Conservation (phyloP, 2,329 filamentous ascomycete species). For the Fusarium sp. region DNA sequence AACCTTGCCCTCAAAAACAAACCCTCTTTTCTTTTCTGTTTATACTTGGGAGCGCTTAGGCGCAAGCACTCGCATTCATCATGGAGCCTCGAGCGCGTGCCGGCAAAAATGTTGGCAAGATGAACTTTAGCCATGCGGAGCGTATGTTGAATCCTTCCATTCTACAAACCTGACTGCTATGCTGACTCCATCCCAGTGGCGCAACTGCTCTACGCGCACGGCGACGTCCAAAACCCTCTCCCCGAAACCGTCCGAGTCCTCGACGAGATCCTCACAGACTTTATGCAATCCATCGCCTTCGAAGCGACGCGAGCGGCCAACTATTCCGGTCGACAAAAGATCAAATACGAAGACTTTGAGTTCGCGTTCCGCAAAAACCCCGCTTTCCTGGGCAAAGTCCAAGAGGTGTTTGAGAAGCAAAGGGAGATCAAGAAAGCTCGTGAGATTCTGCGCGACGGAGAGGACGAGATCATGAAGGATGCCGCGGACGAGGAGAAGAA, state of each 20-base stretch:
- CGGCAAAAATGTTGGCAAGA: conserved; percentile 82
- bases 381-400: conserved; percentile 85
- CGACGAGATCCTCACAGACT: conserved; percentile 96
- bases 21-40: neutral
- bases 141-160: conserved; percentile 58
- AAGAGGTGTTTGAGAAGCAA: conserved; percentile 89
- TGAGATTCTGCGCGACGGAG: conserved; percentile 77
- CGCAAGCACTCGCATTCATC: conserved; percentile 46
- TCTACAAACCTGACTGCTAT: neutral
- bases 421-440: conserved; percentile 84
- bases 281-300: conserved; percentile 93
- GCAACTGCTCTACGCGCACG: conserved; percentile 80
- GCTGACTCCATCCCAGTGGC: conserved; percentile 61
- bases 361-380: conserved; percentile 90
- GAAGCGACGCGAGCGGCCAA: conserved; percentile 86
- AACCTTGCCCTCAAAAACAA: neutral
- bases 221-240: conserved; percentile 80
- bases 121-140: conserved; percentile 79
- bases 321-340: conserved; percentile 90
- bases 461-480: conserved; percentile 66
- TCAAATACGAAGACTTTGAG: conserved; percentile 98
- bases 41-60: conserved; percentile 11
- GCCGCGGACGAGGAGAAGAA: conserved; percentile 56
- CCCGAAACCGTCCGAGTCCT: conserved; percentile 85
- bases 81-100: conserved; percentile 82